A percentile compares a stretch with the other conserved stretches of the same genome.
Evolutionary conservation across 257 asterid genomes (phyloP).

Genomic region (Ajuga chamaepitys): DNA sequence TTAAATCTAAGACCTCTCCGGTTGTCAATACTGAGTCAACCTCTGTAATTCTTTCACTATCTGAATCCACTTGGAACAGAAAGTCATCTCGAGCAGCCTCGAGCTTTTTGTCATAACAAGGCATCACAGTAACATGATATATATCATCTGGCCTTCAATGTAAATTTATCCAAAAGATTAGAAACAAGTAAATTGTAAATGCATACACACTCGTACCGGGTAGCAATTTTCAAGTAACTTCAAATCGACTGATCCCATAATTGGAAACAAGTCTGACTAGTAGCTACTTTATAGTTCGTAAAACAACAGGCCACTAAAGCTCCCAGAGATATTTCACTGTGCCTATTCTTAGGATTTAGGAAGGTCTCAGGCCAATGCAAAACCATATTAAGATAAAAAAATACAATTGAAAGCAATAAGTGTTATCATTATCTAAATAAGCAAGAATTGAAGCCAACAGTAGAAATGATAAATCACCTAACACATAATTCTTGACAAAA

Average conservation of each 20-base stretch:
- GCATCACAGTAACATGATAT: constrained; percentile 97
- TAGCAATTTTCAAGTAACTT: neutral
- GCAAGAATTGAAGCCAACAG: neutral
- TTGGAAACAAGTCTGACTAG: neutral
- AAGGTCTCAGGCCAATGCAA: neutral
- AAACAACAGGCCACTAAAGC: neutral
- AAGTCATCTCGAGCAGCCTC: constrained; percentile 97
- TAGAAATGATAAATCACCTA: constrained; percentile 39
- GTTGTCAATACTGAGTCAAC: constrained; percentile 96
- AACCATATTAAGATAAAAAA: constrained; percentile 1
- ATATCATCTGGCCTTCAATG: constrained; percentile 70
- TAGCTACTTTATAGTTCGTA: neutral
- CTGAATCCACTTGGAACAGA: constrained; percentile 54
- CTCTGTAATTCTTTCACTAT: constrained; percentile 55
- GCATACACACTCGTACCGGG: neutral
- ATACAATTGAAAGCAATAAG: neutral
- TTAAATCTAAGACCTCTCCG: constrained; percentile 86
- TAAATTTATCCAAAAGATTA: constrained; percentile 14
- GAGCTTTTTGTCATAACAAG: constrained; percentile 97
- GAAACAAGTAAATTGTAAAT: constrained; percentile 7
- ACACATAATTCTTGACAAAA: constrained; percentile 46
- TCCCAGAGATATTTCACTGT: constrained; percentile 2
- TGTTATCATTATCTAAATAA: neutral
- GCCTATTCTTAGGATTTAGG: neutral
- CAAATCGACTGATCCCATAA: neutral